Conservation (phyloP, 2,329 filamentous ascomycete species). For the Colletotrichum musicola region DNA sequence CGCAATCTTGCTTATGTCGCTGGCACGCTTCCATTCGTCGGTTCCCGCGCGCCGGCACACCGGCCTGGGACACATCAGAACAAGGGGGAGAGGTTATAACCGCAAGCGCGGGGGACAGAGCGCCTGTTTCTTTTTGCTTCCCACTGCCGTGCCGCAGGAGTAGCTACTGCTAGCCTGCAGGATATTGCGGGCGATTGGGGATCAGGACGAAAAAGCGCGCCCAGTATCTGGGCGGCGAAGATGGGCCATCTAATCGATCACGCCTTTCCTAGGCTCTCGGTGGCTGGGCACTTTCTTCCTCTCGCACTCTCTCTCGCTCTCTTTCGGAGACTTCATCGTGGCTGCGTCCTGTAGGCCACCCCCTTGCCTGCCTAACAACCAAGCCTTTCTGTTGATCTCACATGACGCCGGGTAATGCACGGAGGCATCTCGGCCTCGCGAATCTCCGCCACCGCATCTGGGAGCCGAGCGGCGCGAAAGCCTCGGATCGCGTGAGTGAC, state of each 20-base stretch:
- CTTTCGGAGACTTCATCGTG: too few species aligned
- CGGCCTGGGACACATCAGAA: slow-evolving; percentile 30
- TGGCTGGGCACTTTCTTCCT: too few species aligned
- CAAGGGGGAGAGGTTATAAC: not conserved
- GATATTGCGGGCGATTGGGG: slow-evolving; percentile 2
- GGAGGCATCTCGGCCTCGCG: not conserved
- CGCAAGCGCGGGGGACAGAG: not conserved
- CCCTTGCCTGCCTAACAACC: too few species aligned
- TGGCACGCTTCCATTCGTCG: slow-evolving; percentile 31
- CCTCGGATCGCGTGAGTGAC: not conserved
- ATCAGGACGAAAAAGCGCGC: not conserved
- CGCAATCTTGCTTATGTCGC: slow-evolving; percentile 19
- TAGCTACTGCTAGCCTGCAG: slow-evolving; percentile 2
- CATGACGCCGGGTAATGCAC: slow-evolving; percentile 3
- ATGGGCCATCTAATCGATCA: slow-evolving; percentile 12
- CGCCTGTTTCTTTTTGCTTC: not conserved
- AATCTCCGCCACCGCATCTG: too few species aligned
- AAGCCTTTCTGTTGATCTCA: slow-evolving; percentile 13
- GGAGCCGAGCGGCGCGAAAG: not conserved
- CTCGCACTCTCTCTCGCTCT: too few species aligned
- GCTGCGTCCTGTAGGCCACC: too few species aligned
- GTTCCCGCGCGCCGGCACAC: slow-evolving; percentile 1
- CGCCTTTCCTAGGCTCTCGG: not conserved
- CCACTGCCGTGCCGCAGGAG: slow-evolving; percentile 1
- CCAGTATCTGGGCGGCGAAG: not conserved